These are phyloP conservation scores for Hypoxylon sp. DNA, from an alignment of 2,329 filamentous ascomycete species.

Conservation along the genomic window DNA sequence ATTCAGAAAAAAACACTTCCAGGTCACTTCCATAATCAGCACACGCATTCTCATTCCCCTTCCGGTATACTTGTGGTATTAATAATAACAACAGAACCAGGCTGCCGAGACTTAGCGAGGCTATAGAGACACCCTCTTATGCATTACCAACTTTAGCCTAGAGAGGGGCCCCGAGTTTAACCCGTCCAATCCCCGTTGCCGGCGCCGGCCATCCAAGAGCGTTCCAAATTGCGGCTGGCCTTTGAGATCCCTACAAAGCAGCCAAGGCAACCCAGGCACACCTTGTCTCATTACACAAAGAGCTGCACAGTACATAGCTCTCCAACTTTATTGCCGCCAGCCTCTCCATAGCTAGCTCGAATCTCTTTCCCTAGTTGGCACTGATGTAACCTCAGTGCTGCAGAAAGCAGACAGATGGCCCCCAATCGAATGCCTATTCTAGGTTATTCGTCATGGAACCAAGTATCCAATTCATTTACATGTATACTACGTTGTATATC, in stretches of 20 bases:
- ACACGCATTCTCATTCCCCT: conserved; percentile 1
- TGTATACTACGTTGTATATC: conserved; percentile 45
- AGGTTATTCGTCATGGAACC: conserved; percentile 33
- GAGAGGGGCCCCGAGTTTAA: conserved; percentile 58
- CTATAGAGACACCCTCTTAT: conserved; percentile 49
- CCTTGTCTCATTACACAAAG: conserved; percentile 11
- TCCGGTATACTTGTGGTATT: conserved; percentile 9
- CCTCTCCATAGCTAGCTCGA: conserved; percentile 36
- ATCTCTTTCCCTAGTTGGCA: conserved; percentile 43
- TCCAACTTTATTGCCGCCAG: conserved; percentile 43
- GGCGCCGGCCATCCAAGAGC: conserved; percentile 40
- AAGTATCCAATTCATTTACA: conserved; percentile 28
- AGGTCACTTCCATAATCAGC: conserved; percentile 18
- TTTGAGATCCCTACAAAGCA: neutral
- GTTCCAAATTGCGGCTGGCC: conserved; percentile 41
- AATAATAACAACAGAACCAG: conserved; percentile 43
- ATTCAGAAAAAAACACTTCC: conserved; percentile 1
- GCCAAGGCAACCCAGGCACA: too few relatives aligned
- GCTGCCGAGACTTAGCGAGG: conserved; percentile 49
- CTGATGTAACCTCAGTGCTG: conserved; percentile 37
- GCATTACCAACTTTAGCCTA: conserved; percentile 59
- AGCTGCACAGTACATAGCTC: conserved; percentile 18
- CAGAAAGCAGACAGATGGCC: conserved; percentile 41
- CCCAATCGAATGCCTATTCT: conserved; percentile 44
- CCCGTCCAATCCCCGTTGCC: conserved; percentile 55